Percentiles rank a stretch among this genome's conserved stretches.
Evolutionary conservation across 345 rosid genomes (phyloP).

Genomic region (Citrus glauca): DNA sequence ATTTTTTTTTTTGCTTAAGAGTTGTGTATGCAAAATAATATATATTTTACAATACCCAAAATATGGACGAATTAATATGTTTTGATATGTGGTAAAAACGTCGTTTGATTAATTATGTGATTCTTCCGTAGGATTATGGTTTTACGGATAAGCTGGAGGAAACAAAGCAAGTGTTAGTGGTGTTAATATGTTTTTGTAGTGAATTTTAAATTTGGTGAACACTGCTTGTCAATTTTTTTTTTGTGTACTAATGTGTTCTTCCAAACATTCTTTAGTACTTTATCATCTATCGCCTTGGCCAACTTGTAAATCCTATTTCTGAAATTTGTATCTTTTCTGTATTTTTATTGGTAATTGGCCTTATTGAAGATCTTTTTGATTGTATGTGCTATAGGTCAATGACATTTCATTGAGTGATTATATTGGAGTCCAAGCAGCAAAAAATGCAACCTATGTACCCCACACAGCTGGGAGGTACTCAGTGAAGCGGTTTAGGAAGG

Average conservation of each 20-base stretch:
- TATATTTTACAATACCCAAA: no score
- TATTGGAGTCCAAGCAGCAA: conserved; percentile 64
- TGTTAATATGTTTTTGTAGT: no score
- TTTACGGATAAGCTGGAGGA: neutral
- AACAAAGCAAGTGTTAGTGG: no score
- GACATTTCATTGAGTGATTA: conserved; percentile 73
- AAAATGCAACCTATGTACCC: conserved; percentile 82
- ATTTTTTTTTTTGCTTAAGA: no score
- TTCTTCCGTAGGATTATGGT: neutral
- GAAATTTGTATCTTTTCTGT: neutral
- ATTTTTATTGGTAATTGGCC: neutral
- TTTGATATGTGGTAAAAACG: neutral
- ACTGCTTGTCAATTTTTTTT: no score
- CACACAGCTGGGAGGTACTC: conserved; percentile 97
- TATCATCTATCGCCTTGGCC: neutral
- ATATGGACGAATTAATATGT: neutral
- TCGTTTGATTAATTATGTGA: neutral
- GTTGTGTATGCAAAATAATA: no score
- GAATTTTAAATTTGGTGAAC: no score
- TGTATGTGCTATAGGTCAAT: conserved; percentile 34
- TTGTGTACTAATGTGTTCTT: no score
- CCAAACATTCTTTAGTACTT: no score
- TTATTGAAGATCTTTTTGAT: neutral
- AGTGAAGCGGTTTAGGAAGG: conserved; percentile 86
- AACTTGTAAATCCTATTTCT: neutral